Percentiles rank a stretch among this genome's conserved stretches.
Conservation (phyloP, 805 yeast genomes). For the Schwanniomyces sp. region DNA sequence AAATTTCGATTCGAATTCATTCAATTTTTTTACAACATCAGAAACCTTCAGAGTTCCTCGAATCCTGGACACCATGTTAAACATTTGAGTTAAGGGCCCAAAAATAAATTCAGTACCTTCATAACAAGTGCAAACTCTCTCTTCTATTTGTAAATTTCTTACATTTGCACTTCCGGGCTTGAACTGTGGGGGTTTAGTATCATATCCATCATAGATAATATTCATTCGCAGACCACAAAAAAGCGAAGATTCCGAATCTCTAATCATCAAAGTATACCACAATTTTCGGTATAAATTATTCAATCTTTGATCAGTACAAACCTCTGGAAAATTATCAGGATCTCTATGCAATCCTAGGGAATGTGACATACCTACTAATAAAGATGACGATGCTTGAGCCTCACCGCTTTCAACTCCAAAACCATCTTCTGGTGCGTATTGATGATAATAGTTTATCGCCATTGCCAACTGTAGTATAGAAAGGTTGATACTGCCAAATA, state of each 20-base stretch:
- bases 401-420: conserved; percentile 60
- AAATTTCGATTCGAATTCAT: conserved; percentile 11
- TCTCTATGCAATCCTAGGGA: conserved; percentile 70
- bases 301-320: conserved; percentile 10
- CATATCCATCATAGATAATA: conserved; percentile 19
- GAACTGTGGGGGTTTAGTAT: conserved; percentile 18
- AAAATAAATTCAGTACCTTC: conserved; percentile 9
- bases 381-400: conserved; percentile 53
- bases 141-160: conserved; percentile 29
- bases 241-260: conserved; percentile 18
- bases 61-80: conserved; percentile 14
- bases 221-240: conserved; percentile 23
- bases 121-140: conserved; percentile 17
- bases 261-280: conserved; percentile 21
- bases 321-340: conserved; percentile 47
- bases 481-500: conserved; percentile 41
- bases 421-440: conserved; percentile 53
- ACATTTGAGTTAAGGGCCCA: conserved; percentile 10
- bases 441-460: conserved; percentile 49
- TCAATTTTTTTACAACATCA: conserved; percentile 12
- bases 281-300: conserved; percentile 25
- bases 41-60: conserved; percentile 12
- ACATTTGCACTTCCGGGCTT: conserved; percentile 29
- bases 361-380: conserved; percentile 64
- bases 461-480: conserved; percentile 55